Base-by-base conservation (phyloP, 495 filamentous ascomycete genomes). In the Penicillium nucicola region DNA sequence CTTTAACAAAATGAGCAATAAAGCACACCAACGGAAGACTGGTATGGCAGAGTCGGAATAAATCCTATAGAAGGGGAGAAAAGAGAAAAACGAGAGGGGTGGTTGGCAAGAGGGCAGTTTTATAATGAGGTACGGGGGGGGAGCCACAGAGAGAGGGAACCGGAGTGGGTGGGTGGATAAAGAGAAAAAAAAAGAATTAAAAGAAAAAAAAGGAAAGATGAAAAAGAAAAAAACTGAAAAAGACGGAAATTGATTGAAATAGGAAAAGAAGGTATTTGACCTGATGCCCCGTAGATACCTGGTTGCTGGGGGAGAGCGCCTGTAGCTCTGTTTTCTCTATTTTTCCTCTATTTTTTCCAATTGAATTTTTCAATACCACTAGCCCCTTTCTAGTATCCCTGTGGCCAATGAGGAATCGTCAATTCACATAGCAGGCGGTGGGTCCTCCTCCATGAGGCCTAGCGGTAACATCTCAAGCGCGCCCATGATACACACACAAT, bases 1-100 rank as follows among this genome's bases (percentile, higher is more conserved):
- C 67, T 68, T 44, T 65, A 71, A 72, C 61, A 60, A 67, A 70
- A 65, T 66, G 69, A 74, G 71, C 62, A 60, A 22, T 22, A 62
- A 67, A 58, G 62, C 58, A 64, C 60, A 60, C 60, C 68, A 66
- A 67, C 61, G 64, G 20, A 58, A 65, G 62, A 43, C 62, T 66
- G 61, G 61, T 55, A 71, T 74, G 71, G 68, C 70, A 67, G 69
- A 75, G 69, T 62, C 70, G 70, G 72, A 68, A 60, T 55, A 44
- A 57, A 62, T 76, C 70, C 71, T 74, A 74, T 72, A 35, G 52
- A 47, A 41, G 46, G 55, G 44, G 48, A 33, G 32, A 54, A 57
- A 50, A 58, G 42, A 57, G 48, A 53, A 59, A 55, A 66, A 47
- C 52, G 38, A 53, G 53, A 53, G 36, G 44, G 46, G 56, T 43